These are phyloP conservation scores for Blastobotrys aristatus DNA, from an alignment of 1,139 yeast genomes.

Conservation along the genomic window DNA sequence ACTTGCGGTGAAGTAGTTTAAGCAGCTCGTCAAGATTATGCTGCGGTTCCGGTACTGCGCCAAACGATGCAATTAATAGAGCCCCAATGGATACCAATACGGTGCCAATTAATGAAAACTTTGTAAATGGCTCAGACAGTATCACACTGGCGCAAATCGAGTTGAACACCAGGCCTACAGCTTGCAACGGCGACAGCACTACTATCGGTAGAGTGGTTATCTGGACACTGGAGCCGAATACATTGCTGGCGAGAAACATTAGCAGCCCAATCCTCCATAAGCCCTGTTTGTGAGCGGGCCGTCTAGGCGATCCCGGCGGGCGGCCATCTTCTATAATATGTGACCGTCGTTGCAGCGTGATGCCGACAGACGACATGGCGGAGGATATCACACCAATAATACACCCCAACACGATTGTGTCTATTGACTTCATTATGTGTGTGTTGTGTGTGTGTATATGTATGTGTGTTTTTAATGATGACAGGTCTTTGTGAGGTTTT, in stretches of 20 bases:
- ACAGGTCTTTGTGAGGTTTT: too few species aligned
- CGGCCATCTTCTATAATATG: constrained; percentile 40
- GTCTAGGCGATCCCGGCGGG: constrained; percentile 27
- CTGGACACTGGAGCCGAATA: constrained; percentile 79
- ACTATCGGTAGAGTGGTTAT: constrained; percentile 79
- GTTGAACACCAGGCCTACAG: constrained; percentile 85
- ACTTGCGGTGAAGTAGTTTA: constrained; percentile 36
- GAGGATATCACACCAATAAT: constrained; percentile 72
- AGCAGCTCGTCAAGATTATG: constrained; percentile 46
- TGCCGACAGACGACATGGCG: constrained; percentile 77
- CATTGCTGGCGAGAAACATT: constrained; percentile 66
- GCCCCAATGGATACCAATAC: constrained; percentile 69
- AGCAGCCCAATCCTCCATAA: constrained; percentile 75
- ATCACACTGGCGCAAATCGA: constrained; percentile 67
- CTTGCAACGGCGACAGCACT: constrained; percentile 76
- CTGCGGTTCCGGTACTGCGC: constrained; percentile 51
- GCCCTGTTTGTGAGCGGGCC: constrained; percentile 49
- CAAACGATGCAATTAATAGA: constrained; percentile 70
- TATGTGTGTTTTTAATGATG: too few species aligned
- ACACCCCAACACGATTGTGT: constrained; percentile 49
- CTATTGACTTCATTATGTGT: constrained; percentile 15
- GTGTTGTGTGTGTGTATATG: neutral
- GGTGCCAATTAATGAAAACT: constrained; percentile 58
- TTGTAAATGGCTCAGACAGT: constrained; percentile 64
- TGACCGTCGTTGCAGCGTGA: constrained; percentile 78